phyloP scores from a whole-genome alignment of 192 early-diverging fungal genomes.

The Gamsiella multidivaricata region DNA sequence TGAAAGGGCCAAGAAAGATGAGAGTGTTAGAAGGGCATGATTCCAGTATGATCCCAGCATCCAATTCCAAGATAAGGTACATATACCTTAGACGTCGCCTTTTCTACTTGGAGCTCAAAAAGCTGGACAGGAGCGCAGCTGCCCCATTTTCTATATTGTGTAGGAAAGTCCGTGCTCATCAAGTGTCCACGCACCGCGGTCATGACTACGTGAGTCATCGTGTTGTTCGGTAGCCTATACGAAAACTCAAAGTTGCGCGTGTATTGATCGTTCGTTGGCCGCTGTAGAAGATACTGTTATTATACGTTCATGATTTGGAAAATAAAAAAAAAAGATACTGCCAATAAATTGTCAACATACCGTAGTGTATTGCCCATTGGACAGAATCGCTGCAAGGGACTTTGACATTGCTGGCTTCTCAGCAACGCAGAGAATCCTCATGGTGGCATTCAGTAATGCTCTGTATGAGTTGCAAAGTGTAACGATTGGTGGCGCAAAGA shows the following conservation, averaged over 20 bases:
- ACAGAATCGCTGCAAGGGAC: conserved; percentile 81
- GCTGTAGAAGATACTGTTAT: too few species aligned
- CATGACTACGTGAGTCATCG: conserved; percentile 75
- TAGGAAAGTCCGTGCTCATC: conserved; percentile 72
- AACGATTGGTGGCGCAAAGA: conserved; percentile 4
- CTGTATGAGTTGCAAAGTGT: not conserved
- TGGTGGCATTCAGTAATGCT: conserved; percentile 1
- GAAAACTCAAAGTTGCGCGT: conserved; percentile 87
- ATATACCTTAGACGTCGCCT: conserved; percentile 62
- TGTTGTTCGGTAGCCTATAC: conserved; percentile 65
- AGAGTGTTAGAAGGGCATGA: not conserved
- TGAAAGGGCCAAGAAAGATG: not conserved
- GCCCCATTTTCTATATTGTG: conserved; percentile 70
- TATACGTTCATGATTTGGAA: not conserved
- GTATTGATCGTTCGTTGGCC: conserved; percentile 63
- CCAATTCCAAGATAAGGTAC: too few species aligned
- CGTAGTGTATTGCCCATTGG: conserved; percentile 56
- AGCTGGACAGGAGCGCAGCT: conserved; percentile 64
- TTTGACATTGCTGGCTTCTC: conserved; percentile 94
- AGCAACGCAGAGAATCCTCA: conserved; percentile 94
- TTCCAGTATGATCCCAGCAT: too few species aligned
- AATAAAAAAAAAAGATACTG: not conserved
- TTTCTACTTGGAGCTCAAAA: conserved; percentile 76
- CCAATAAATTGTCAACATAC: too few species aligned
- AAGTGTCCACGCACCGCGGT: conserved; percentile 89